These are phyloP conservation scores for Perkinsus marinus DNA, from an alignment of 169 alveolate genomes.

Conservation along the genomic window DNA sequence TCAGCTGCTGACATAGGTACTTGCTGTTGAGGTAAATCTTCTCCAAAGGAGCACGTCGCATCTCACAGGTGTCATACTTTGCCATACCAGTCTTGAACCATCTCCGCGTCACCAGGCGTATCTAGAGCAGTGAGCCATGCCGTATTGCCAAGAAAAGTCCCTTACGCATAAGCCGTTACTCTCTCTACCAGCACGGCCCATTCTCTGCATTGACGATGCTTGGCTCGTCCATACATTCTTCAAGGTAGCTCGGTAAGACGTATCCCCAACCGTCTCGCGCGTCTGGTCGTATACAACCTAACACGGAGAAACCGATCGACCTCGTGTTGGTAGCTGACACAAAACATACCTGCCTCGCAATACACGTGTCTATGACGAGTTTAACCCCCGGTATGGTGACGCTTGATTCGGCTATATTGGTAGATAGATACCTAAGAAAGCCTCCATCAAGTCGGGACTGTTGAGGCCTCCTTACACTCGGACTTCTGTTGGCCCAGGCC, in stretches of 20 bases:
- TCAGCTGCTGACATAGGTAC: not conserved
- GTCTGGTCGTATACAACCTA: constrained; percentile 31
- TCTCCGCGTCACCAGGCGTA: constrained; percentile 26
- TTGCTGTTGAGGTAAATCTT: constrained; percentile 19
- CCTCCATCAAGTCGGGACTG: not conserved
- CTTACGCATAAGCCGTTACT: constrained; percentile 17
- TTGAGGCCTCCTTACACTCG: not conserved
- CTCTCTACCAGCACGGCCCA: constrained; percentile 36
- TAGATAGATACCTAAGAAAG: constrained; percentile 45
- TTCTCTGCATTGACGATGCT: constrained; percentile 27
- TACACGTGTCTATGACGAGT: constrained; percentile 61
- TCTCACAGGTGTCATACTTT: constrained; percentile 35
- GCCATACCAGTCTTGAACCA: constrained; percentile 20
- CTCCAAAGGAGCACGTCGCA: constrained; percentile 43
- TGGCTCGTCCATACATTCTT: constrained; percentile 17
- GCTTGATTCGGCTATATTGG: constrained; percentile 83
- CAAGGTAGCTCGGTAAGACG: not conserved
- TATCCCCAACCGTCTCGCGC: not conserved
- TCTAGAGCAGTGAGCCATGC: not conserved
- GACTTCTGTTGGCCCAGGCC: not conserved
- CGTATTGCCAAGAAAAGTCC: too few relatives aligned
- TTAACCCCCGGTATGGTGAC: constrained; percentile 72
- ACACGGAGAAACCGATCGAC: constrained; percentile 23
- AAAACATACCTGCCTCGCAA: constrained; percentile 15
- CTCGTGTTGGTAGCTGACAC: not conserved